Evolutionary conservation across 2,329 filamentous ascomycete species (phyloP).

Genomic region (Monilinia polystroma): DNA sequence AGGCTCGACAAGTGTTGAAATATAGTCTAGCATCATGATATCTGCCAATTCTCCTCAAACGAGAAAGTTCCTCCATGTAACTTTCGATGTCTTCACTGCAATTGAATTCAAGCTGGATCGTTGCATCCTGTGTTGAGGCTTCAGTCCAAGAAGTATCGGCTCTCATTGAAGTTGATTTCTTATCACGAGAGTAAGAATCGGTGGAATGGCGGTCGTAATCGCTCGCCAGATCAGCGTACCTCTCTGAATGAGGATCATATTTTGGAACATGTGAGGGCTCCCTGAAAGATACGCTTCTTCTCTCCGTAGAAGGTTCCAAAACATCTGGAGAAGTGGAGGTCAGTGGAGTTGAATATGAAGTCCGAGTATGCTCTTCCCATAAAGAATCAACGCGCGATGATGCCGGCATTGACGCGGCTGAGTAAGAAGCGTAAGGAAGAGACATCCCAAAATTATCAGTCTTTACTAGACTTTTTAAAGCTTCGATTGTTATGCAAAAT

Average conservation of each 20-base stretch:
- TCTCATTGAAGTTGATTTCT: neutral
- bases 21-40: slow-evolving; percentile 4
- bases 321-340: neutral
- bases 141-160: neutral
- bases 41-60: slow-evolving; percentile 2
- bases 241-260: neutral
- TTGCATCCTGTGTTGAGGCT: neutral
- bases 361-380: neutral
- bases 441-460: neutral
- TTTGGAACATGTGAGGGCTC: neutral
- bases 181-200: neutral
- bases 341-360: neutral
- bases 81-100: neutral
- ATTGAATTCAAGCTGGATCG: neutral
- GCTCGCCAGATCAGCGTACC: neutral
- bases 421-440: neutral
- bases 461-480: no score
- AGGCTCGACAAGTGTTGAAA: neutral
- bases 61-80: neutral
- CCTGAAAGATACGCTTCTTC: neutral
- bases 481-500: no score
- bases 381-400: neutral
- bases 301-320: neutral
- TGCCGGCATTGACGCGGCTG: neutral
- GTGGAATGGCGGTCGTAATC: neutral